Evolutionary conservation across 176 grass and related monocot genomes (phyloP).

Genomic region (Lolium rigidum): DNA sequence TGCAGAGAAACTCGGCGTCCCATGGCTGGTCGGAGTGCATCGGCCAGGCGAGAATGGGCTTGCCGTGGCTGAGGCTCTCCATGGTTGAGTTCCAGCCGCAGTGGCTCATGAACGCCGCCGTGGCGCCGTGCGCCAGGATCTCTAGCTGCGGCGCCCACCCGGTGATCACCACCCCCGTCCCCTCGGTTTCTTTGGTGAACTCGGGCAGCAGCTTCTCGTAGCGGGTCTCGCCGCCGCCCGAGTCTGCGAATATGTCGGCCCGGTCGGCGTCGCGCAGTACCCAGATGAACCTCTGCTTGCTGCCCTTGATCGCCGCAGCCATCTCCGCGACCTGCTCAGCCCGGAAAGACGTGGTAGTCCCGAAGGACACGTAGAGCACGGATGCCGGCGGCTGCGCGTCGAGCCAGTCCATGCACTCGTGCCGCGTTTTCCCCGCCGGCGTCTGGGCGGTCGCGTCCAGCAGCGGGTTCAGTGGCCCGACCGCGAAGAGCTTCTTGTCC

Average conservation of each 20-base stretch:
- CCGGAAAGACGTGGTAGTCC: no score
- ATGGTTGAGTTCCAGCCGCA: conserved; percentile 86
- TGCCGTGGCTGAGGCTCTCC: conserved; percentile 34
- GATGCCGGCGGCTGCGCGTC: conserved; percentile 54
- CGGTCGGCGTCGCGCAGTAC: no score
- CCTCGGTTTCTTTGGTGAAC: background rate
- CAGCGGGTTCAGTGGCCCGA: conserved; percentile 69
- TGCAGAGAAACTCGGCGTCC: conserved; percentile 53
- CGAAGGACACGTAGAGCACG: conserved; percentile 70
- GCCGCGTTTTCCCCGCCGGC: background rate
- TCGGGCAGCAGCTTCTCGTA: no score
- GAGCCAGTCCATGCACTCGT: conserved; percentile 66
- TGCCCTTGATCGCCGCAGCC: no score
- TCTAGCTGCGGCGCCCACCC: conserved; percentile 84
- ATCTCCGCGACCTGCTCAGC: no score
- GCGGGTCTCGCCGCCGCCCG: no score
- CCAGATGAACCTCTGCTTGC: no score
- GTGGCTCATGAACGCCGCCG: conserved; percentile 78
- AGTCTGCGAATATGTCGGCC: no score
- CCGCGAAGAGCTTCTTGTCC: conserved; percentile 54
- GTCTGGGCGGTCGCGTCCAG: background rate
- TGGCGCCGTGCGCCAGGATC: conserved; percentile 57
- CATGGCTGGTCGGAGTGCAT: conserved; percentile 56
- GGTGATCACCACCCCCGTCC: conserved; percentile 51
- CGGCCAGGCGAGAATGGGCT: conserved; percentile 61